phyloP scores from a whole-genome alignment of 768 basidiomycete genomes.

The Exidia glandulosa region DNA sequence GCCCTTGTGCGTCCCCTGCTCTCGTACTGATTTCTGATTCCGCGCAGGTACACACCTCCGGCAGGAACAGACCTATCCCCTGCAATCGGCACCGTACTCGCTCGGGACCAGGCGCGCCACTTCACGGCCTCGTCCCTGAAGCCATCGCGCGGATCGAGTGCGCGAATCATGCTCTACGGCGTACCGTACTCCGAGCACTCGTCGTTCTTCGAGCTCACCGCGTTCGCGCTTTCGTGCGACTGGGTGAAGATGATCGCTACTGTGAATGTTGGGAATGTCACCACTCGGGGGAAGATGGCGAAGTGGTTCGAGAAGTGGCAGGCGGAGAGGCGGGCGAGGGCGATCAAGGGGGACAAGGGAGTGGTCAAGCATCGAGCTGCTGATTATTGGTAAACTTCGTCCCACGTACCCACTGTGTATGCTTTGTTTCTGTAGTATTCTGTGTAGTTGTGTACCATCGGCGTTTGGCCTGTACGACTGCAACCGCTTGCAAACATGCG shows the following conservation, averaged over 20 bases:
- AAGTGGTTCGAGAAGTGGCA: constrained; percentile 89
- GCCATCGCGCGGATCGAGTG: constrained; percentile 59
- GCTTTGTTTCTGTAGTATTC: too few relatives aligned
- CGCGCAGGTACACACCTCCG: constrained; percentile 50
- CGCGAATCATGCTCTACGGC: constrained; percentile 61
- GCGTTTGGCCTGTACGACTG: too few relatives aligned
- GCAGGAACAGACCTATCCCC: constrained; percentile 52
- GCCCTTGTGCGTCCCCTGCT: background rate
- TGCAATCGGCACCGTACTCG: constrained; percentile 57
- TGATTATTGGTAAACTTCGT: constrained; percentile 46
- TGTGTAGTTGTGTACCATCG: too few relatives aligned
- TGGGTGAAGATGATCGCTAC: constrained; percentile 92
- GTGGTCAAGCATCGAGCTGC: constrained; percentile 26
- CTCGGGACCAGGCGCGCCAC: constrained; percentile 47
- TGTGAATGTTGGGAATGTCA: constrained; percentile 72
- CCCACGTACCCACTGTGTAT: too few relatives aligned
- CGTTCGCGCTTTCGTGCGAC: constrained; percentile 81
- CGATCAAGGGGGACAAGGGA: constrained; percentile 15
- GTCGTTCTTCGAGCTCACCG: constrained; percentile 90
- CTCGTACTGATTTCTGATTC: background rate
- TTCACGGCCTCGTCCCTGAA: constrained; percentile 65
- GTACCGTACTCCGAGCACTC: constrained; percentile 94
- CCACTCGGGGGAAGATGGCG: constrained; percentile 71
- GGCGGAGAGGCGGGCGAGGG: constrained; percentile 55
- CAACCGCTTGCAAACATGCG: too few relatives aligned